Percentiles rank a stretch among this genome's conserved stretches.
These are phyloP conservation scores for Leccinum fibrillosum DNA, from an alignment of 768 basidiomycete genomes.

Conservation along the genomic window DNA sequence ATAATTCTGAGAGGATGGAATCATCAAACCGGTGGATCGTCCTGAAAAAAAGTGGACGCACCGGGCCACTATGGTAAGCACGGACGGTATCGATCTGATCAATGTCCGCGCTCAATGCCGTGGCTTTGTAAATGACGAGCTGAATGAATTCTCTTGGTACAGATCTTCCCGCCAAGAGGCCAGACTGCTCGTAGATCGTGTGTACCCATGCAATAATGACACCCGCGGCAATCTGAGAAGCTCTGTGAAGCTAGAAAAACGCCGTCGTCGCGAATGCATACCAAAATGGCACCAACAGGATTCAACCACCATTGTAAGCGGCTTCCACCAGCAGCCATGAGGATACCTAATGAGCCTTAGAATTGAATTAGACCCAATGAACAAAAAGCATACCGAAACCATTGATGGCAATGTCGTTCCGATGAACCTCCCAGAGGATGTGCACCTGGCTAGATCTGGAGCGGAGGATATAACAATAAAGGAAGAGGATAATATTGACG, in stretches of 20 bases:
- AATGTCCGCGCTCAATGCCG: slow-evolving; percentile 86
- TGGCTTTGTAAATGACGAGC: slow-evolving; percentile 84
- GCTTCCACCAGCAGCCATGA: slow-evolving; percentile 82
- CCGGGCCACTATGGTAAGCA: slow-evolving; percentile 89
- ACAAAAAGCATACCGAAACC: slow-evolving; percentile 50
- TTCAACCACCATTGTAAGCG: slow-evolving; percentile 83
- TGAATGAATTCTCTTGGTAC: slow-evolving; percentile 93
- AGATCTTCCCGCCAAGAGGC: slow-evolving; percentile 85
- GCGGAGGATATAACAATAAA: slow-evolving; percentile 81
- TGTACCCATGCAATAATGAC: slow-evolving; percentile 75
- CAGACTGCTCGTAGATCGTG: slow-evolving; percentile 80
- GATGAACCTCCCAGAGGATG: slow-evolving; percentile 93
- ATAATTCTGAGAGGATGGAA: slow-evolving; percentile 55
- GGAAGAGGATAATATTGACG: slow-evolving; percentile 82
- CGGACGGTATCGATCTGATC: slow-evolving; percentile 87
- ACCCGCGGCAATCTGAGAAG: slow-evolving; percentile 64
- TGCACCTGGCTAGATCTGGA: slow-evolving; percentile 86
- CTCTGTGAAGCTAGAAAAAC: background rate
- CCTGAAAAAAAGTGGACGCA: slow-evolving; percentile 28
- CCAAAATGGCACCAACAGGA: slow-evolving; percentile 73
- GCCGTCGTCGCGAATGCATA: slow-evolving; percentile 32
- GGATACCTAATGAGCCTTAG: slow-evolving; percentile 50
- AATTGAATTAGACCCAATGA: background rate
- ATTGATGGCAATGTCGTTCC: slow-evolving; percentile 87
- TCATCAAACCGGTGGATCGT: background rate